These are phyloP conservation scores for Amaranthus cruentus DNA, from an alignment of 148 eudicot species.

Conservation along the genomic window DNA sequence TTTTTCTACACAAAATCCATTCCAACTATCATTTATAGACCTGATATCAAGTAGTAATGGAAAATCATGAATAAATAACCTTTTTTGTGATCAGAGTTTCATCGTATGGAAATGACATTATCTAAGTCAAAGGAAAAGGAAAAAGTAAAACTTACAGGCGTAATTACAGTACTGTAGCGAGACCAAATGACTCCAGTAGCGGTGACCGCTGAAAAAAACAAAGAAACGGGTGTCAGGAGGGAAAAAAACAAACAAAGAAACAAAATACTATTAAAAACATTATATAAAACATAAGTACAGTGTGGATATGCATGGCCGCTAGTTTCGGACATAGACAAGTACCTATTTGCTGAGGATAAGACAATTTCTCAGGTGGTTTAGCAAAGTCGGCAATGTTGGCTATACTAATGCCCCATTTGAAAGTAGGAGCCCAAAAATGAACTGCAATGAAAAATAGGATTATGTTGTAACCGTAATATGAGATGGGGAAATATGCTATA, in stretches of 20 bases:
- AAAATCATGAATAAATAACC: no score
- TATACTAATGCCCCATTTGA: conserved; percentile 95
- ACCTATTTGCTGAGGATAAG: conserved; percentile 96
- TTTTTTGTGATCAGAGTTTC: no score
- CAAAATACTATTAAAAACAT: not conserved
- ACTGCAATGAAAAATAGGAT: conserved; percentile 41
- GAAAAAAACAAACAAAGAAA: not conserved
- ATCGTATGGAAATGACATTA: no score
- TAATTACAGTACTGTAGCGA: conserved; percentile 86
- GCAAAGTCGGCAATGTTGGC: conserved; percentile 84
- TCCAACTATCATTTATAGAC: no score
- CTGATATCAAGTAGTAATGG: no score
- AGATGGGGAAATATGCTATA: not conserved
- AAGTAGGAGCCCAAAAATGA: conserved; percentile 99
- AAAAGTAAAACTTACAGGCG: conserved; percentile 57
- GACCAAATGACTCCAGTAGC: conserved; percentile 88
- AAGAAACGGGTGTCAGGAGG: conserved; percentile 10
- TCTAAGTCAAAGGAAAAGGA: not conserved
- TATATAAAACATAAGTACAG: not conserved
- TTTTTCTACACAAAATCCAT: no score
- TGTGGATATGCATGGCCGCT: not conserved
- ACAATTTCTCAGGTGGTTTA: conserved; percentile 80
- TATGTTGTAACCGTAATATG: not conserved
- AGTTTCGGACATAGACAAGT: conserved; percentile 2
- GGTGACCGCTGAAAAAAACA: conserved; percentile 55